Conservation (phyloP, 495 filamentous ascomycete species). For the Penicillium mononematosum region DNA sequence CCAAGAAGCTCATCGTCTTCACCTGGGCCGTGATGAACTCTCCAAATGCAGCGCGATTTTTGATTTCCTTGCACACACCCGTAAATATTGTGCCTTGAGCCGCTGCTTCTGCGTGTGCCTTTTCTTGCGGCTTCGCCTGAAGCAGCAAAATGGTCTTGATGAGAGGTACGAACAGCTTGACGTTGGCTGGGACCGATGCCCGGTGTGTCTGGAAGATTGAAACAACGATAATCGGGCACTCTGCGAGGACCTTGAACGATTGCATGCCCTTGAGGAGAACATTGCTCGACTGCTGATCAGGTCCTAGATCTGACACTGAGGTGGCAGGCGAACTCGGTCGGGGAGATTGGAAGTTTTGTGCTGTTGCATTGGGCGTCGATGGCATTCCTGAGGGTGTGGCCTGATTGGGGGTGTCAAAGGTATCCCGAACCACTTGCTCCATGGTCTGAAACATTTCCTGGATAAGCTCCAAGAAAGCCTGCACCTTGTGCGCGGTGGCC, state of each 20-base stretch:
- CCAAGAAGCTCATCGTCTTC: constrained; percentile 98
- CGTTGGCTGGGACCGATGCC: constrained; percentile 72
- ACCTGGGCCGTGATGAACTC: constrained; percentile 98
- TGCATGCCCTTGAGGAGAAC: constrained; percentile 88
- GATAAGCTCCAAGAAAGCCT: constrained; percentile 86
- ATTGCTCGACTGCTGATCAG: constrained; percentile 78
- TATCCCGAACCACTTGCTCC: constrained; percentile 89
- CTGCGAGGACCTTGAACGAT: constrained; percentile 96
- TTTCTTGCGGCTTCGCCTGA: constrained; percentile 91
- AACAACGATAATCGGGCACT: constrained; percentile 98
- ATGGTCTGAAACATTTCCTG: constrained; percentile 93
- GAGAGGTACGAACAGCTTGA: constrained; percentile 87
- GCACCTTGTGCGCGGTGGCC: constrained; percentile 73
- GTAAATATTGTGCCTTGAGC: constrained; percentile 78
- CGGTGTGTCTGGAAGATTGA: constrained; percentile 96
- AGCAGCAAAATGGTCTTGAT: constrained; percentile 88
- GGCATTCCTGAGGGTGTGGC: constrained; percentile 66
- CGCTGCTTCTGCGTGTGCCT: constrained; percentile 81
- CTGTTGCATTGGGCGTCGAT: constrained; percentile 70
- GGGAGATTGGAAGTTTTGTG: constrained; percentile 78
- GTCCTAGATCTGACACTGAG: constrained; percentile 69
- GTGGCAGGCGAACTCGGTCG: constrained; percentile 86
- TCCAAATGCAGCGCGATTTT: constrained; percentile 90
- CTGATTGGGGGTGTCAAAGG: constrained; percentile 74
- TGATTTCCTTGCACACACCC: constrained; percentile 90